phyloP scores from a whole-genome alignment of 139 green algal genomes.

The Chlamydomonas sphaeroides region DNA sequence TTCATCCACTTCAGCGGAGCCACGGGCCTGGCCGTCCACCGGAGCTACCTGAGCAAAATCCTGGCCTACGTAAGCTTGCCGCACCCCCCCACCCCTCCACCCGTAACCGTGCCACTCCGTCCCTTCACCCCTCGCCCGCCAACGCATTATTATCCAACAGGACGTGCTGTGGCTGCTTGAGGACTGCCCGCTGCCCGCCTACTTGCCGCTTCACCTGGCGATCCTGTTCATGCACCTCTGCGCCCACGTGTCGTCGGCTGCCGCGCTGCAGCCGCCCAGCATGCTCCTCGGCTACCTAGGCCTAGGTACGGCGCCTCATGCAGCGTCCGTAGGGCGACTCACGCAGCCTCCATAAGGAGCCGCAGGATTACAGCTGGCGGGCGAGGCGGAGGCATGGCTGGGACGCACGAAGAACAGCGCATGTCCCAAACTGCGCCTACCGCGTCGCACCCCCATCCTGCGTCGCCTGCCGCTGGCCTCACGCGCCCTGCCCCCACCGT shows the following conservation, averaged over 20 bases:
- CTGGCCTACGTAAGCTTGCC: constrained; percentile 38
- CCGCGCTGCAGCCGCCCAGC: neutral
- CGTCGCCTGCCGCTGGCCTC: too few relatives aligned
- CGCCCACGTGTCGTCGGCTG: neutral
- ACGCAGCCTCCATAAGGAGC: too few relatives aligned
- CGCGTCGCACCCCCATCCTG: too few relatives aligned
- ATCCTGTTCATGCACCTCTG: neutral
- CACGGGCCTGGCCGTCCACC: constrained; percentile 10
- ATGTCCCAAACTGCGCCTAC: too few relatives aligned
- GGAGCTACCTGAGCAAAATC: constrained; percentile 16
- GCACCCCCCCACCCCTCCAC: too few relatives aligned
- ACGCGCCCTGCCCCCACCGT: too few relatives aligned
- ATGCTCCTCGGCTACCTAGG: neutral
- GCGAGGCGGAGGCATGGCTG: too few relatives aligned
- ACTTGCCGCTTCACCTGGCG: constrained; percentile 3
- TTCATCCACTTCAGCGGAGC: constrained; percentile 8
- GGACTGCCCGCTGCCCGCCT: constrained; percentile 25
- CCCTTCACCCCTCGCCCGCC: too few relatives aligned
- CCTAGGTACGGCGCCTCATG: constrained; percentile 35
- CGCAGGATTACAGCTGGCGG: too few relatives aligned
- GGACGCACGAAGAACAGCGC: too few relatives aligned
- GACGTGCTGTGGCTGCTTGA: constrained; percentile 48
- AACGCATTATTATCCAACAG: constrained; percentile 16
- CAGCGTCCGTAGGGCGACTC: too few relatives aligned
- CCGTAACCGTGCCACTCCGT: too few relatives aligned